Percentiles rank a stretch among this genome's conserved stretches.
phyloP scores from a whole-genome alignment of 768 basidiomycete genomes.

The Coprinopsis strossmayeri region DNA sequence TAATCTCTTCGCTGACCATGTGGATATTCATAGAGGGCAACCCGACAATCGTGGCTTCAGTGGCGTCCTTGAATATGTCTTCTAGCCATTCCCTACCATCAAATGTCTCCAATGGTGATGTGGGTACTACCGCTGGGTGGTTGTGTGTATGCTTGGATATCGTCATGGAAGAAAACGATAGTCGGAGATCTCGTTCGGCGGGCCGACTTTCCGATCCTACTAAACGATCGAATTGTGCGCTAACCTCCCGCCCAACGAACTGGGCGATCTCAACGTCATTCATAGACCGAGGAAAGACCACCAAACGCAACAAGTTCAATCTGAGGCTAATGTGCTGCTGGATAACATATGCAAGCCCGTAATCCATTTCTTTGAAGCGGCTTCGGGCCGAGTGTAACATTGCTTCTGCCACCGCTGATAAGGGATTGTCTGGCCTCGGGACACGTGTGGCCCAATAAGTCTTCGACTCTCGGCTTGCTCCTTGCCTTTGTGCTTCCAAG shows the following conservation, averaged over 20 bases:
- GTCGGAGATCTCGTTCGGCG: constrained; percentile 55
- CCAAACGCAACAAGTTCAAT: constrained; percentile 56
- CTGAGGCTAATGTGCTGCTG: constrained; percentile 70
- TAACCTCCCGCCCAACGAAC: constrained; percentile 60
- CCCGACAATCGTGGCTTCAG: constrained; percentile 72
- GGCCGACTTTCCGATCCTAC: constrained; percentile 43
- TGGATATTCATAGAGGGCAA: constrained; percentile 77
- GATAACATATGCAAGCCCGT: constrained; percentile 52
- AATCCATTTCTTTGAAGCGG: constrained; percentile 63
- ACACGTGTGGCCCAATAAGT: constrained; percentile 69
- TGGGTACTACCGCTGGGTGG: constrained; percentile 35
- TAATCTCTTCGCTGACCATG: constrained; percentile 66
- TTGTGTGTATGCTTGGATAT: constrained; percentile 69
- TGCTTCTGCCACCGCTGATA: constrained; percentile 82
- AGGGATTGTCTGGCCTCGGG: constrained; percentile 71
- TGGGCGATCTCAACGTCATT: constrained; percentile 72
- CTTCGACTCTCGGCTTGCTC: constrained; percentile 72
- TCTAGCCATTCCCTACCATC: constrained; percentile 56
- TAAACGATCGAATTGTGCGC: constrained; percentile 63
- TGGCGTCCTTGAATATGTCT: constrained; percentile 50
- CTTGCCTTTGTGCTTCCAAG: constrained; percentile 64
- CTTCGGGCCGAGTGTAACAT: constrained; percentile 71
- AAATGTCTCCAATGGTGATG: constrained; percentile 16
- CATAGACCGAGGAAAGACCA: constrained; percentile 77
- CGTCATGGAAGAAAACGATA: constrained; percentile 71